A percentile compares a stretch with the other conserved stretches of the same genome.
Evolutionary conservation across 2,329 filamentous ascomycete genomes (phyloP).

Genomic region (Cladosporium sp.): DNA sequence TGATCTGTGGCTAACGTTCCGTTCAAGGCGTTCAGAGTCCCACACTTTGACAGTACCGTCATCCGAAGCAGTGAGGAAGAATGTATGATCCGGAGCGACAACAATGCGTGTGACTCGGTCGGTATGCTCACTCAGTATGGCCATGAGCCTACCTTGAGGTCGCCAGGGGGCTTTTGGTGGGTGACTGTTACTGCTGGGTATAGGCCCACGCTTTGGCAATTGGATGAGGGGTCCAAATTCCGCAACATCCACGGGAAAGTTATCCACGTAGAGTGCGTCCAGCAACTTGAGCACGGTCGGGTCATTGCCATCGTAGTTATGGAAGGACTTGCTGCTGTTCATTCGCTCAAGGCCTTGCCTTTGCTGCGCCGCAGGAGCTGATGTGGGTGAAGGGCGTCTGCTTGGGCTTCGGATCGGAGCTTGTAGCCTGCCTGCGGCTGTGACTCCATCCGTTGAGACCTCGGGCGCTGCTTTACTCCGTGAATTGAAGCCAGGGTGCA

Average conservation of each 20-base stretch:
- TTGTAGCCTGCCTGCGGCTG: slow-evolving; percentile 61
- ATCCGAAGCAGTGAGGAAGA: slow-evolving; percentile 90
- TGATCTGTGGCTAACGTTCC: slow-evolving; percentile 82
- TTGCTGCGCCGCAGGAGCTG: slow-evolving; percentile 23
- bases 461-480: slow-evolving; percentile 56
- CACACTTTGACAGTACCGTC: slow-evolving; percentile 89
- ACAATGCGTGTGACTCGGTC: slow-evolving; percentile 76
- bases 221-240: slow-evolving; percentile 77
- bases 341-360: slow-evolving; percentile 16
- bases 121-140: slow-evolving; percentile 82
- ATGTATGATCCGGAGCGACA: slow-evolving; percentile 82
- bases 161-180: slow-evolving; percentile 64
- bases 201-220: slow-evolving; percentile 52
- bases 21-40: slow-evolving; percentile 85
- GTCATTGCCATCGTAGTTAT: slow-evolving; percentile 79
- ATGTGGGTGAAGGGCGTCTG: slow-evolving; percentile 24
- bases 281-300: slow-evolving; percentile 60
- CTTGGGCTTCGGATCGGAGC: slow-evolving; percentile 34
- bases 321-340: slow-evolving; percentile 35
- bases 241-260: slow-evolving; percentile 55
- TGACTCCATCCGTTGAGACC: slow-evolving; percentile 58
- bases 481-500: slow-evolving; percentile 54
- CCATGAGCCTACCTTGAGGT: slow-evolving; percentile 76
- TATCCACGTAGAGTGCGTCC: slow-evolving; percentile 74
- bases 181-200: slow-evolving; percentile 35